Conservation (phyloP, 805 yeast genomes). For the Starmerella geochares region DNA sequence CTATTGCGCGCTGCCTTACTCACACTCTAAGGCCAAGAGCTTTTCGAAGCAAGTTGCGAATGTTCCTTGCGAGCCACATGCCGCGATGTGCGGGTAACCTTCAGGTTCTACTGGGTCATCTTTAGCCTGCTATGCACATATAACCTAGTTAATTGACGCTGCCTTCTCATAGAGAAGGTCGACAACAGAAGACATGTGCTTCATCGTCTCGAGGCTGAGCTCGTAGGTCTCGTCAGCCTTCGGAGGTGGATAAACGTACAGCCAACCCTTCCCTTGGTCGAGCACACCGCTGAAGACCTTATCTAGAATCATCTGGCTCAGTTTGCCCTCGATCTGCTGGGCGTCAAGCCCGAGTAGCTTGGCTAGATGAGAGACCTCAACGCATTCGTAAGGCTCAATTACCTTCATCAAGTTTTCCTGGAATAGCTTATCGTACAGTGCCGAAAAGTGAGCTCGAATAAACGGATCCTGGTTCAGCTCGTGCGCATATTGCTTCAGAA, state of each 20-base stretch:
- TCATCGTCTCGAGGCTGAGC: conserved; percentile 74
- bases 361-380: conserved; percentile 85
- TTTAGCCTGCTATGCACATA: too few species aligned
- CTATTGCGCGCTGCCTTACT: too few species aligned
- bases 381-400: conserved; percentile 91
- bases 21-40: too few species aligned
- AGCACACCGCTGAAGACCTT: conserved; percentile 90
- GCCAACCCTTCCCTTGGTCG: conserved; percentile 98
- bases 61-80: too few species aligned
- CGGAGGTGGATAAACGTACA: conserved; percentile 82
- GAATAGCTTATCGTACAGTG: conserved; percentile 81
- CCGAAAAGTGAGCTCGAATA: conserved; percentile 83
- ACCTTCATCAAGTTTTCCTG: conserved; percentile 90
- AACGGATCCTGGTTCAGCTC: conserved; percentile 81
- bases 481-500: conserved; percentile 51
- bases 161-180: conserved; percentile 92
- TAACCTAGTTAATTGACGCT: conserved; percentile 47
- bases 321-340: conserved; percentile 84
- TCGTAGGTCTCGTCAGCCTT: conserved; percentile 80
- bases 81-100: too few species aligned
- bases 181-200: conserved; percentile 76
- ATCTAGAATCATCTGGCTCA: conserved; percentile 93
- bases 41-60: too few species aligned
- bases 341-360: conserved; percentile 77
- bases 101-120: too few species aligned